A percentile compares a stretch with the other conserved stretches of the same genome.
Evolutionary conservation across 805 yeast genomes (phyloP).

Genomic region (Sugiyamaella lignohabitans): DNA sequence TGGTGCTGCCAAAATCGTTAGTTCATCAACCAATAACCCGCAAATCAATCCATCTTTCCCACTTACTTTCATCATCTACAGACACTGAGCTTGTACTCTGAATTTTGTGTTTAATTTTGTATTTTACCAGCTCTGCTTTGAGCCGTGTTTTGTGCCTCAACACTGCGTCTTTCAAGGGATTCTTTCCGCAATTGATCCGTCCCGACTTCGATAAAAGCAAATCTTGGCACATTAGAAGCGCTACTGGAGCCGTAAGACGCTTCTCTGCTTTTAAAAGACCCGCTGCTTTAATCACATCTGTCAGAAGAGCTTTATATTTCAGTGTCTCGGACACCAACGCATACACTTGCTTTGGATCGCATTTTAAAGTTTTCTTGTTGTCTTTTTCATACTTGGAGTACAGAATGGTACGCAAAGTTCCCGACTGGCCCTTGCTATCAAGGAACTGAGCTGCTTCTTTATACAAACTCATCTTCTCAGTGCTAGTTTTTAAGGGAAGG

Average conservation of each 20-base stretch:
- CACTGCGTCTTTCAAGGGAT: constrained; percentile 75
- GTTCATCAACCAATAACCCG: constrained; percentile 5
- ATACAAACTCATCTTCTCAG: constrained; percentile 29
- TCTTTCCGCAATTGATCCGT: constrained; percentile 83
- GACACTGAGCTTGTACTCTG: constrained; percentile 40
- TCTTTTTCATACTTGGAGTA: constrained; percentile 36
- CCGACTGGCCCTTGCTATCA: constrained; percentile 37
- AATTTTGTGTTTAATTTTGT: constrained; percentile 68
- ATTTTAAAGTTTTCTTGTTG: constrained; percentile 35
- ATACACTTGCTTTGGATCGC: constrained; percentile 77
- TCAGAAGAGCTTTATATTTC: constrained; percentile 59
- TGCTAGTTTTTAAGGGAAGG: not conserved
- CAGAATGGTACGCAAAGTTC: constrained; percentile 49
- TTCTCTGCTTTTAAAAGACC: constrained; percentile 50
- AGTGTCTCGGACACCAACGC: constrained; percentile 78
- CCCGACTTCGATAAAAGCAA: constrained; percentile 67
- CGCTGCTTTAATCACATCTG: constrained; percentile 57
- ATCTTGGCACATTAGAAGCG: constrained; percentile 72
- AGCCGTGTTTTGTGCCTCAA: constrained; percentile 73
- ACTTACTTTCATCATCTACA: constrained; percentile 25
- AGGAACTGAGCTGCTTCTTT: constrained; percentile 40
- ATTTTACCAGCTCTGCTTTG: constrained; percentile 71
- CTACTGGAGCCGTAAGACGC: constrained; percentile 36
- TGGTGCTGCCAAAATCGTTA: constrained; percentile 24
- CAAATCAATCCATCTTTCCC: constrained; percentile 14